Evolutionary conservation across 1,284 basidiomycete species (phyloP).

Genomic region (Boletus hoseneyae): DNA sequence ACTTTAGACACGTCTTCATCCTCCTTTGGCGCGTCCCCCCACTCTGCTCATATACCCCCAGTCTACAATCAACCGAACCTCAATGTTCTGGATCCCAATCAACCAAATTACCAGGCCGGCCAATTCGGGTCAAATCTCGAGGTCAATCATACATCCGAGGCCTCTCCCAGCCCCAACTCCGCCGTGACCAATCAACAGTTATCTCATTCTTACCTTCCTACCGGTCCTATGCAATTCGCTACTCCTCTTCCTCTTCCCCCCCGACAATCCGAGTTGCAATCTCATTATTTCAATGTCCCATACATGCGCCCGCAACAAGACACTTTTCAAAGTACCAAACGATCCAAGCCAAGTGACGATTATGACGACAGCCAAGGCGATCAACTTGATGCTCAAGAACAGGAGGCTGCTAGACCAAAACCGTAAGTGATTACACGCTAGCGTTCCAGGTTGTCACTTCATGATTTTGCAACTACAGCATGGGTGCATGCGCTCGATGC

Average conservation of each 20-base stretch:
- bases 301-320: conserved; percentile 7
- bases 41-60: conserved; percentile 14
- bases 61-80: conserved; percentile 16
- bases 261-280: conserved; percentile 30
- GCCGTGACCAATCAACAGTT: conserved; percentile 3
- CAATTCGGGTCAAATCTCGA: conserved; percentile 12
- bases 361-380: conserved; percentile 24
- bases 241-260: conserved; percentile 27
- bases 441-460: not conserved
- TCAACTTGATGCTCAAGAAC: conserved; percentile 24
- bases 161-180: conserved; percentile 10
- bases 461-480: conserved; percentile 26
- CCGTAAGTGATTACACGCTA: conserved; percentile 13
- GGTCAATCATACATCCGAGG: conserved; percentile 9
- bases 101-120: conserved; percentile 11
- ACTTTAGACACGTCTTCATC: conserved; percentile 19
- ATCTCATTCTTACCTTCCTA: conserved; percentile 18
- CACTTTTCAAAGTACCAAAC: conserved; percentile 12
- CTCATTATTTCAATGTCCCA: conserved; percentile 24
- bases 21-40: conserved; percentile 16
- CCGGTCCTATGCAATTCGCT: conserved; percentile 33
- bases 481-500: conserved; percentile 66
- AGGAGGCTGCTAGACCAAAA: conserved; percentile 20
- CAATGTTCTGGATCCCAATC: conserved; percentile 11
- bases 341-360: conserved; percentile 23